Percentiles rank a stretch among this genome's conserved stretches.
Conservation (phyloP, 139 green algal genomes). For the Asterochloris erici region DNA sequence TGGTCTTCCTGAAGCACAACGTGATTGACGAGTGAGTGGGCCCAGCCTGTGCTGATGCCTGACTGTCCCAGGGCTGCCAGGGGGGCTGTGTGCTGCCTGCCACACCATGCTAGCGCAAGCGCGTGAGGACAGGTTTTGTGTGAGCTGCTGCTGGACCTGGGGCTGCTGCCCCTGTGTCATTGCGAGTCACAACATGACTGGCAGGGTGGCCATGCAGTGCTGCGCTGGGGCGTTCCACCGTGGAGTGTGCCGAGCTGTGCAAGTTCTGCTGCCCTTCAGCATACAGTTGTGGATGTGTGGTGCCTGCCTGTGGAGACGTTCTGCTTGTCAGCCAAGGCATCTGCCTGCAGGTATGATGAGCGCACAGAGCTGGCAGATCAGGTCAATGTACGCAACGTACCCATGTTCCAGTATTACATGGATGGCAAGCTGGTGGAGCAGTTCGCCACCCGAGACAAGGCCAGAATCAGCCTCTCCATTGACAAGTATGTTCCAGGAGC, state of each 20-base stretch:
- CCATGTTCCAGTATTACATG: constrained; percentile 36
- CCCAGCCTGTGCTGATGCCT: background rate
- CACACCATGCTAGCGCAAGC: background rate
- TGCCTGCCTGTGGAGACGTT: background rate
- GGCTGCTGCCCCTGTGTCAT: background rate
- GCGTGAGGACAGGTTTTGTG: background rate
- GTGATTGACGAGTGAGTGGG: constrained; percentile 42
- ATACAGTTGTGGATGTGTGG: background rate
- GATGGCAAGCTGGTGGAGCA: constrained; percentile 30
- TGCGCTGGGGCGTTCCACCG: too few species aligned
- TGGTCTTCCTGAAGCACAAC: constrained; percentile 52
- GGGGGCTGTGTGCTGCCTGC: background rate
- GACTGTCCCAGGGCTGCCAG: background rate
- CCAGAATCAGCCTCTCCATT: constrained; percentile 21
- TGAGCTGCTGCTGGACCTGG: background rate
- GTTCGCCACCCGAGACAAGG: constrained; percentile 36
- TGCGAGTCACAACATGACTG: background rate
- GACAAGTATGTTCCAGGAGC: constrained; percentile 21
- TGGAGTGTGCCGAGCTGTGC: too few species aligned
- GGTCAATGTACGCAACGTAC: constrained; percentile 28
- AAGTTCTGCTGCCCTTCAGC: background rate
- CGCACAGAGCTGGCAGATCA: constrained; percentile 36
- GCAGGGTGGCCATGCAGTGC: too few species aligned
- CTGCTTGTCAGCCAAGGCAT: background rate
- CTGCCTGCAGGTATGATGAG: constrained; percentile 30